These are phyloP conservation scores for Begonia masoniana DNA, from an alignment of 306 rosid species.

Conservation along the genomic window DNA sequence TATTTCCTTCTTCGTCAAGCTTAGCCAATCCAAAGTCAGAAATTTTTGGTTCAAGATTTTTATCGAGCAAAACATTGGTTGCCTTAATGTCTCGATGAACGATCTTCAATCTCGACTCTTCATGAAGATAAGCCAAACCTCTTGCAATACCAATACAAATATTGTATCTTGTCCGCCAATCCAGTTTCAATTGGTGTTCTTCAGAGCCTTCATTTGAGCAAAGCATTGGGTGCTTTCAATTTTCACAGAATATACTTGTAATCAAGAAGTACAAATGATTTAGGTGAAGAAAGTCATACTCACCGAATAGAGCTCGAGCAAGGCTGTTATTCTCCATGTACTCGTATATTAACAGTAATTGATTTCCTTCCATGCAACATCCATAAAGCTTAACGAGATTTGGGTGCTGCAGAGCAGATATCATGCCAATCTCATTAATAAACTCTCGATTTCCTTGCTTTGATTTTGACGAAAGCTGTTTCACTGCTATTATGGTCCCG, in stretches of 20 bases:
- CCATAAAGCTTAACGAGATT: conserved; percentile 41
- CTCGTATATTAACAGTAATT: conserved; percentile 34
- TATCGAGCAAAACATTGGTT: conserved; percentile 62
- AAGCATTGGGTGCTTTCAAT: background rate
- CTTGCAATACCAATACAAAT: conserved; percentile 61
- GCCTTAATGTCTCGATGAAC: conserved; percentile 80
- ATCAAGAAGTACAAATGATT: background rate
- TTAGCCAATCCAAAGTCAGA: conserved; percentile 70
- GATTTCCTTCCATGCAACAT: conserved; percentile 35
- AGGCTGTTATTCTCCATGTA: conserved; percentile 51
- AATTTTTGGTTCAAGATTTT: conserved; percentile 53
- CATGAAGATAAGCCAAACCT: conserved; percentile 73
- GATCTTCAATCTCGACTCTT: conserved; percentile 64
- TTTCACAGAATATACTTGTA: background rate
- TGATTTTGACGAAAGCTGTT: conserved; percentile 34
- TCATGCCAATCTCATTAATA: conserved; percentile 40
- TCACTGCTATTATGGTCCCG: conserved; percentile 28
- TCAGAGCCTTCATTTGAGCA: conserved; percentile 1
- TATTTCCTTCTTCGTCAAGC: conserved; percentile 50
- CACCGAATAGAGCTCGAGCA: conserved; percentile 39
- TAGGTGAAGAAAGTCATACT: background rate
- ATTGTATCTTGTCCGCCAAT: conserved; percentile 53
- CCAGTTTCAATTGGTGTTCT: conserved; percentile 14
- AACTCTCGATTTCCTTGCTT: conserved; percentile 47
- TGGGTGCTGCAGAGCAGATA: conserved; percentile 43